Base-by-base conservation (phyloP, 176 grass and related monocot genomes). In the Carex parvula region DNA sequence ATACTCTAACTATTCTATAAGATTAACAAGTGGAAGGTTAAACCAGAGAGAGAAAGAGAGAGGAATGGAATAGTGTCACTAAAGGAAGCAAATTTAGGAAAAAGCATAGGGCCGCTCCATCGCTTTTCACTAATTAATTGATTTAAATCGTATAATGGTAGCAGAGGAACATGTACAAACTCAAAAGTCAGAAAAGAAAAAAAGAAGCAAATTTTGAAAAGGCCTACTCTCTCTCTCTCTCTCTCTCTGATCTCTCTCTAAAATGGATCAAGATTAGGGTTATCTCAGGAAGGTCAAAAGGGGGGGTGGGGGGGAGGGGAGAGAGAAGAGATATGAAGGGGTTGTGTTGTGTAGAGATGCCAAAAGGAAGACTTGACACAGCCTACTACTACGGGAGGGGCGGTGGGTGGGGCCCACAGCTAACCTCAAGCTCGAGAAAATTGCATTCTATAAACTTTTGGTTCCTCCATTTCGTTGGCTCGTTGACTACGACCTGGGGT, bases 11-110 rank as follows among this genome's bases (percentile, higher is more conserved):
- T 77, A 85, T 88, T 88, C 85, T 88, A 83, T 16, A 84, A 79
- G 82, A 39, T 69, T 84, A 70, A 86, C 67, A 87, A 82, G 74
- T 91, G 64, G 62, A 52, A 87, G n/a, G 33, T 82, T 59, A 79
- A 50, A 84, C 60, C 69, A 83, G 32, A 81, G 60, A 77, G 82
- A 61, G 71, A 55, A 32, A 83, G 52, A 69, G 83, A 91, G 91
- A 90, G 67, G 64, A 73, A 94, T 88, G 84, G 70, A 92, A 92
- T 84, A 92, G 88, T 88, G 81, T 64, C 85, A 84, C 79, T 53
- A 72, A 91, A 90, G 88, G 74, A 70, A 71, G 85, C 68, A 60
- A 81, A 60, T 81, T 84, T 84, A 77, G 61, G 61, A 18, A 81
- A 76, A 81, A 37, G 9, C 17, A 60, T 29, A 17, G 35, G 35